A percentile compares a stretch with the other conserved stretches of the same genome.
Conservation (phyloP, 768 basidiomycete genomes). For the Pleurotus cornucopiae region DNA sequence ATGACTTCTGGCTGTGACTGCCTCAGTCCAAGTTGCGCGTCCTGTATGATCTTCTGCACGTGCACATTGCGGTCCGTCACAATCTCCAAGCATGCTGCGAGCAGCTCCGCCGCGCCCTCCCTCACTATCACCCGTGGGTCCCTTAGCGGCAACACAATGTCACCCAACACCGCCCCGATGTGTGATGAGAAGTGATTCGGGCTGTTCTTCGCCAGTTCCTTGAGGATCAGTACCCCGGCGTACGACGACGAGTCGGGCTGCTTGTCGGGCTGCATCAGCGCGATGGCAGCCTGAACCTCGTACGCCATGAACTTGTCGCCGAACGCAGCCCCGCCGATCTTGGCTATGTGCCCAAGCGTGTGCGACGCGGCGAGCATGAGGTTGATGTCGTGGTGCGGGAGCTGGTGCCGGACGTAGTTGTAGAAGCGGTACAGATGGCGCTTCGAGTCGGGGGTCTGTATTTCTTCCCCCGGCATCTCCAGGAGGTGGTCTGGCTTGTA, state of each 20-base stretch:
- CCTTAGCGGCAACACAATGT: constrained; percentile 85
- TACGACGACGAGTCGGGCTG: constrained; percentile 77
- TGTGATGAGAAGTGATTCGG: constrained; percentile 84
- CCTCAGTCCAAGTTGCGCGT: constrained; percentile 81
- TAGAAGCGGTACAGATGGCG: constrained; percentile 81
- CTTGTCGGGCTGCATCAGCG: constrained; percentile 69
- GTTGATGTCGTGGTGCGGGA: constrained; percentile 86
- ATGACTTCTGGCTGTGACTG: constrained; percentile 81
- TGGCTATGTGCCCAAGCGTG: constrained; percentile 82
- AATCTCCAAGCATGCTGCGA: constrained; percentile 92
- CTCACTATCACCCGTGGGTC: constrained; percentile 88
- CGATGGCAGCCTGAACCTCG: constrained; percentile 82
- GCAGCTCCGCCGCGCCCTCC: constrained; percentile 88
- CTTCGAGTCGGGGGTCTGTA: constrained; percentile 36
- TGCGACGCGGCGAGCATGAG: constrained; percentile 94
- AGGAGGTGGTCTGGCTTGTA: constrained; percentile 59
- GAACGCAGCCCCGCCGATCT: constrained; percentile 77
- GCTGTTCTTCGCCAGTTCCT: constrained; percentile 88
- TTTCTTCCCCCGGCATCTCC: constrained; percentile 70
- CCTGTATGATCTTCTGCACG: constrained; percentile 76
- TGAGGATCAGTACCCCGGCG: constrained; percentile 89
- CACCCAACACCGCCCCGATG: constrained; percentile 85
- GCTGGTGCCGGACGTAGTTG: constrained; percentile 87
- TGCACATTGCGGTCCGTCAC: constrained; percentile 76
- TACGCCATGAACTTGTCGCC: constrained; percentile 88